Percentiles rank a stretch among this genome's conserved stretches.
Conservation (phyloP, 163 green algal species). For the Scenedesmus sp. region DNA sequence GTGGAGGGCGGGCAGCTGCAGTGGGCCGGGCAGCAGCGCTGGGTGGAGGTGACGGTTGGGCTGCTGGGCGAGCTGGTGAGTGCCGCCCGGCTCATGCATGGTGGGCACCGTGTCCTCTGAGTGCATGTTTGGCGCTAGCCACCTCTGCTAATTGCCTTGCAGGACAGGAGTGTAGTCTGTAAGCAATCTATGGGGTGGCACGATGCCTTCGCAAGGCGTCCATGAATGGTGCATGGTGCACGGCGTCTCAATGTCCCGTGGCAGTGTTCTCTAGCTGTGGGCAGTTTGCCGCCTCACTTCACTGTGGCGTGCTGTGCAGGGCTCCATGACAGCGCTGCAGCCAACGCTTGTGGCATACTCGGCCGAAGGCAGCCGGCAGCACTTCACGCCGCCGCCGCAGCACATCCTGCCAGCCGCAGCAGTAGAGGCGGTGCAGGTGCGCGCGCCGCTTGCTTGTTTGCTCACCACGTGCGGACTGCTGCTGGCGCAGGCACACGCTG, state of each 20-base stretch:
- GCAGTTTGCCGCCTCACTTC: background rate
- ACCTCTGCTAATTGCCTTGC: too few relatives aligned
- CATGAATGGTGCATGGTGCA: too few relatives aligned
- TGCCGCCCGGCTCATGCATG: background rate
- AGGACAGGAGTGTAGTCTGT: too few relatives aligned
- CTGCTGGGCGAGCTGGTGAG: slow-evolving; percentile 55
- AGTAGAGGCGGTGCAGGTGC: slow-evolving; percentile 32
- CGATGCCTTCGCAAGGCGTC: too few relatives aligned
- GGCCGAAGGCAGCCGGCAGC: background rate
- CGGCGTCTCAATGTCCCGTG: too few relatives aligned
- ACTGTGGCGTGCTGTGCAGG: slow-evolving; percentile 3
- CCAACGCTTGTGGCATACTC: slow-evolving; percentile 12
- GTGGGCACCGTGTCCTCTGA: background rate
- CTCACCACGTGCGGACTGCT: background rate
- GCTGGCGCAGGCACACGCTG: background rate
- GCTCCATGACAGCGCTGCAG: slow-evolving; percentile 21
- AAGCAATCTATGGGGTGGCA: too few relatives aligned
- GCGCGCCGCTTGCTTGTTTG: background rate
- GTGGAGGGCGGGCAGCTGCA: background rate
- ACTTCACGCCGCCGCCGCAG: slow-evolving; percentile 43
- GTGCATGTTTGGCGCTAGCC: background rate
- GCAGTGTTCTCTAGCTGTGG: too few relatives aligned
- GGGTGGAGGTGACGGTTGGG: slow-evolving; percentile 49
- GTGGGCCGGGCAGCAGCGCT: slow-evolving; percentile 35
- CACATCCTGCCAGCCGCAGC: slow-evolving; percentile 38